Evolutionary conservation across 768 basidiomycete genomes (phyloP).

Genomic region (Psilocybe cyanescens): DNA sequence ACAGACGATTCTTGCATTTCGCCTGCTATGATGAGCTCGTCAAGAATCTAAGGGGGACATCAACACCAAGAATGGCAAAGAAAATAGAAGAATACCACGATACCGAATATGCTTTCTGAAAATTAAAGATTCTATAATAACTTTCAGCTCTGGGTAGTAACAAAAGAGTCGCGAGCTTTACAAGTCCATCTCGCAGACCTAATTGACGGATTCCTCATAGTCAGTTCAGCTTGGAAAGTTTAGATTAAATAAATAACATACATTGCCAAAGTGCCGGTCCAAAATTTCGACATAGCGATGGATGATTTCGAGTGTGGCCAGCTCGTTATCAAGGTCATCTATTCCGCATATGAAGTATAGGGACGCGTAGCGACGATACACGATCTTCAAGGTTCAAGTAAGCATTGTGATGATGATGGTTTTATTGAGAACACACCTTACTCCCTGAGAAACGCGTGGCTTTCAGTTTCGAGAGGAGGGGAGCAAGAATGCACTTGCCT

Average conservation of each 20-base stretch:
- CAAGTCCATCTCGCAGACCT: slow-evolving; percentile 95
- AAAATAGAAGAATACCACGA: no score
- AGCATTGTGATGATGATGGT: no score
- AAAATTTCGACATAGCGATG: slow-evolving; percentile 95
- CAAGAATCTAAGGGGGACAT: slow-evolving; percentile 62
- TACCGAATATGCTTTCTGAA: slow-evolving; percentile 93
- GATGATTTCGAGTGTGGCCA: slow-evolving; percentile 89
- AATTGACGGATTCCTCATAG: slow-evolving; percentile 20
- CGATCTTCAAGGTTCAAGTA: slow-evolving; percentile 51
- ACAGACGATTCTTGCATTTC: slow-evolving; percentile 94
- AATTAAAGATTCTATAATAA: slow-evolving; percentile 86
- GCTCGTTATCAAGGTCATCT: slow-evolving; percentile 84
- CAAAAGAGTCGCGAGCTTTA: slow-evolving; percentile 36
- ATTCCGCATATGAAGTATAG: slow-evolving; percentile 95
- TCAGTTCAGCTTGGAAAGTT: slow-evolving; percentile 36
- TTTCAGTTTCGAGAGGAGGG: not conserved
- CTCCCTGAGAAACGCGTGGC: slow-evolving; percentile 22
- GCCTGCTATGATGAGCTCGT: slow-evolving; percentile 92
- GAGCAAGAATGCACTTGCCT: slow-evolving; percentile 49
- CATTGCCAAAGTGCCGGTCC: slow-evolving; percentile 88
- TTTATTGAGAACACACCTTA: slow-evolving; percentile 15
- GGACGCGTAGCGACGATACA: slow-evolving; percentile 95
- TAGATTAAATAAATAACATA: slow-evolving; percentile 41
- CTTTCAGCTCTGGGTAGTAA: not conserved
- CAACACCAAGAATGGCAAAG: not conserved